These are phyloP conservation scores for Cyberlindnera mississippiensis DNA, from an alignment of 805 yeast genomes.

Conservation along the genomic window DNA sequence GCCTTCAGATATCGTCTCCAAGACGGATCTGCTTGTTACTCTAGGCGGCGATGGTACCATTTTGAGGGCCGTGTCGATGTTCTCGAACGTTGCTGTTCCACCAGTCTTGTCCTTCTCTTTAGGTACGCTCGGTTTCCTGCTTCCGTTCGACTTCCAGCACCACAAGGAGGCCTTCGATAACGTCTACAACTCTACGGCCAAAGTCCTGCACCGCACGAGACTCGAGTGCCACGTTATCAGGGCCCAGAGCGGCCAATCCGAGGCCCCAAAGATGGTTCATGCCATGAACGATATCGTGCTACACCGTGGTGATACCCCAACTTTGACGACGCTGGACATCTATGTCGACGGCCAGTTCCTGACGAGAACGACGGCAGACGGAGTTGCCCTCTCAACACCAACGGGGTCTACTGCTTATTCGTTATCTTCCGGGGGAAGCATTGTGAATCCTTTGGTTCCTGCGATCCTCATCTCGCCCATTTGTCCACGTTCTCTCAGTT, in stretches of 20 bases:
- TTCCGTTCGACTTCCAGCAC: conserved; percentile 78
- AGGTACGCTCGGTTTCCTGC: conserved; percentile 85
- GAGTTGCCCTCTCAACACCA: conserved; percentile 80
- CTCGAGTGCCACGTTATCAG: conserved; percentile 67
- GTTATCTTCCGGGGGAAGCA: conserved; percentile 85
- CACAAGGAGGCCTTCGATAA: conserved; percentile 55
- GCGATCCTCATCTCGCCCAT: conserved; percentile 83
- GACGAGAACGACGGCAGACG: conserved; percentile 91
- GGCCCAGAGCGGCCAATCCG: not conserved
- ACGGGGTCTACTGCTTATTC: conserved; percentile 96
- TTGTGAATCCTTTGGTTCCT: conserved; percentile 84
- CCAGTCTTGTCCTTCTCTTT: conserved; percentile 85
- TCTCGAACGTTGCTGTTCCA: conserved; percentile 70
- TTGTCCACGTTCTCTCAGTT: conserved; percentile 88
- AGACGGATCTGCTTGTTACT: conserved; percentile 78
- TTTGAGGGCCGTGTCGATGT: conserved; percentile 74
- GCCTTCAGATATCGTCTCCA: conserved; percentile 49
- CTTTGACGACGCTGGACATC: conserved; percentile 79
- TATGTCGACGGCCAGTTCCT: conserved; percentile 77
- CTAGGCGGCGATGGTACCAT: conserved; percentile 98
- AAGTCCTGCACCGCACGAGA: conserved; percentile 72
- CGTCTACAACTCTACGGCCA: conserved; percentile 65
- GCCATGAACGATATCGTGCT: conserved; percentile 92
- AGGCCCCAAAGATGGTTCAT: conserved; percentile 41
- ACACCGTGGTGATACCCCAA: conserved; percentile 87